Conservation (phyloP, 129 eudicot species). For the Cynara cardunculus region DNA sequence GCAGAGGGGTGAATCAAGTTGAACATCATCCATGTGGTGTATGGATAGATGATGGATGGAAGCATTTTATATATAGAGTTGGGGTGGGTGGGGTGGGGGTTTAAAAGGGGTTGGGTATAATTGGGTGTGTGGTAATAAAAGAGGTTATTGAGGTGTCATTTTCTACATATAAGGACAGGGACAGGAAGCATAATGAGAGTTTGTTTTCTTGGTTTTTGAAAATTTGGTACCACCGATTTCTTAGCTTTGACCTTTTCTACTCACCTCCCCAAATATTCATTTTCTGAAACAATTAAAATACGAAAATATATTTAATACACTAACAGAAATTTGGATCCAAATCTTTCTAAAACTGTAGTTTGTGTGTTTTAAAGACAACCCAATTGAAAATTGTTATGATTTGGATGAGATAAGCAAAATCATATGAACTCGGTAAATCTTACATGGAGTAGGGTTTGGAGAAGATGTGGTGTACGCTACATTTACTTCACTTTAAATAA, state of each 20-base stretch:
- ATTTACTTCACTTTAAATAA: not conserved
- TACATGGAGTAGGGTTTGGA: not conserved
- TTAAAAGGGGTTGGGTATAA: slow-evolving; percentile 28
- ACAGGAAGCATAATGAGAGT: slow-evolving; percentile 47
- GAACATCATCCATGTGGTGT: slow-evolving; percentile 17
- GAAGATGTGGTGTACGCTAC: not conserved
- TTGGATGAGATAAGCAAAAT: not conserved
- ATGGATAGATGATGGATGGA: slow-evolving; percentile 23
- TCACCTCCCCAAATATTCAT: not conserved
- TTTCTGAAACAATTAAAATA: not conserved
- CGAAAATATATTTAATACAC: not conserved
- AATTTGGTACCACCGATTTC: slow-evolving; percentile 30
- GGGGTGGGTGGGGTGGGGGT: slow-evolving; percentile 3
- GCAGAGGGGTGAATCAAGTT: slow-evolving; percentile 24
- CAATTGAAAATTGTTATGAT: not conserved
- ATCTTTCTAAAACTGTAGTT: not conserved
- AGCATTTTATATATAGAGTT: slow-evolving; percentile 27
- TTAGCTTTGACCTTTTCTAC: slow-evolving; percentile 20
- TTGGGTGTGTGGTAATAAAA: slow-evolving; percentile 28
- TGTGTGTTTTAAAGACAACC: not conserved
- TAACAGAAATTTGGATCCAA: not conserved
- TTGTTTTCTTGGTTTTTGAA: slow-evolving; percentile 43
- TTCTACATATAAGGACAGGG: slow-evolving; percentile 35
- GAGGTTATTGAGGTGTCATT: slow-evolving; percentile 48
- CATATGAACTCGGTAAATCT: not conserved